Conservation (phyloP, 805 yeast genomes). For the Zygoascus tannicola region DNA sequence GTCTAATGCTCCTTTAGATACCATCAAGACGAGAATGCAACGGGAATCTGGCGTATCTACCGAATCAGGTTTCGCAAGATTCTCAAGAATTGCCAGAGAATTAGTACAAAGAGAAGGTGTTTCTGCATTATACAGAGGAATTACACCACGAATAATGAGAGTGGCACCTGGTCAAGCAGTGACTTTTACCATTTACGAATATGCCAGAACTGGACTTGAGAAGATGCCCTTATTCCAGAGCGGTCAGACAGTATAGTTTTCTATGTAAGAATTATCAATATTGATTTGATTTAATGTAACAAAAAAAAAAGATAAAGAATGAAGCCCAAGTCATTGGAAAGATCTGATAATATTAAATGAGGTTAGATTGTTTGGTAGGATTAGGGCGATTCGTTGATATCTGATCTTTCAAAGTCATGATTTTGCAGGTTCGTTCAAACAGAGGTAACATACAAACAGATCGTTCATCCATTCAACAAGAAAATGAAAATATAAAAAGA, state of each 20-base stretch:
- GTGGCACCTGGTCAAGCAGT: conserved; percentile 99
- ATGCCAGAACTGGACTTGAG: conserved; percentile 58
- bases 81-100: conserved; percentile 68
- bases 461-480: no score
- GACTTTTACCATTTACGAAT: conserved; percentile 93
- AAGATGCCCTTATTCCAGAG: conserved; percentile 18
- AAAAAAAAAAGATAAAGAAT: no score
- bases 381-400: no score
- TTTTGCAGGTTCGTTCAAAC: no score
- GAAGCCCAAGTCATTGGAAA: no score
- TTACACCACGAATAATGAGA: conserved; percentile 97
- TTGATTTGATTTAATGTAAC: no score
- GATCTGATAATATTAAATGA: no score
- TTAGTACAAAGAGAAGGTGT: conserved; percentile 84
- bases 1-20: conserved; percentile 95
- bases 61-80: conserved; percentile 67
- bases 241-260: neutral
- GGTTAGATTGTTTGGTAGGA: no score
- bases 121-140: conserved; percentile 87
- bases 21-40: conserved; percentile 94
- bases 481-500: no score
- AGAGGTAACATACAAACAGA: no score
- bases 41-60: conserved; percentile 60
- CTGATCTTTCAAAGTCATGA: no score
- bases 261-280: no score